Evolutionary conservation across 2,329 filamentous ascomycete species (phyloP).

Genomic region (Alternaria sp.): DNA sequence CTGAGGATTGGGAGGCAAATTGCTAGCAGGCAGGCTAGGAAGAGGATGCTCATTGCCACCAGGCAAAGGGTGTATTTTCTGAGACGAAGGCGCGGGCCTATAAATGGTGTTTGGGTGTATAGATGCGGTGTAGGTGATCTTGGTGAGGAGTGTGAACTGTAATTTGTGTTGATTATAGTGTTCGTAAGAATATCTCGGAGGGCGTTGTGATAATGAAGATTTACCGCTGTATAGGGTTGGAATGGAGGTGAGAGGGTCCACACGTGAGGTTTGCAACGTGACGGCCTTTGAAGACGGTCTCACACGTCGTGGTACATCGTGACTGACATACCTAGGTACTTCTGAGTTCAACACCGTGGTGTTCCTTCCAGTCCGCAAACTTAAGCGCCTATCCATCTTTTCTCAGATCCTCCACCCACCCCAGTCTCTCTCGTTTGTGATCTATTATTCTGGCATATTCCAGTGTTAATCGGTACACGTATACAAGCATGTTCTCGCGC

Average conservation of each 20-base stretch:
- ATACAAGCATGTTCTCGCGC: conserved; percentile 77
- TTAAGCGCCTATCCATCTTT: no score
- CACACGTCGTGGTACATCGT: not conserved
- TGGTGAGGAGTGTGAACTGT: not conserved
- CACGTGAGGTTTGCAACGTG: not conserved
- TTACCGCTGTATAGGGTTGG: not conserved
- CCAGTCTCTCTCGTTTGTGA: not conserved
- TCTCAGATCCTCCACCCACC: not conserved
- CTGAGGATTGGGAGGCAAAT: conserved; percentile 36
- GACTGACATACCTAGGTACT: not conserved
- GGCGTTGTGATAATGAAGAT: no score
- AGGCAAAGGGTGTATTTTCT: not conserved
- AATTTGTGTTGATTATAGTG: not conserved
- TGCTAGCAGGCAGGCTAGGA: conserved; percentile 32
- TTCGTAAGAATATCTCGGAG: not conserved
- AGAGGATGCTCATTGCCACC: conserved; percentile 24
- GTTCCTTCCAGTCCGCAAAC: not conserved
- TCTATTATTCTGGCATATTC: conserved; percentile 53
- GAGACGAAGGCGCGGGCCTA: not conserved
- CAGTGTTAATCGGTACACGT: conserved; percentile 67
- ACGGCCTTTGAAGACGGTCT: not conserved
- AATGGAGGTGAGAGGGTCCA: not conserved
- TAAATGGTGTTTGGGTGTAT: not conserved
- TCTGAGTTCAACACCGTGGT: not conserved
- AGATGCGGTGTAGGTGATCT: not conserved